Percentiles rank a stretch among this genome's conserved stretches.
These are phyloP conservation scores for Anacardium occidentale DNA, from an alignment of 345 rosid genomes.

Conservation along the genomic window DNA sequence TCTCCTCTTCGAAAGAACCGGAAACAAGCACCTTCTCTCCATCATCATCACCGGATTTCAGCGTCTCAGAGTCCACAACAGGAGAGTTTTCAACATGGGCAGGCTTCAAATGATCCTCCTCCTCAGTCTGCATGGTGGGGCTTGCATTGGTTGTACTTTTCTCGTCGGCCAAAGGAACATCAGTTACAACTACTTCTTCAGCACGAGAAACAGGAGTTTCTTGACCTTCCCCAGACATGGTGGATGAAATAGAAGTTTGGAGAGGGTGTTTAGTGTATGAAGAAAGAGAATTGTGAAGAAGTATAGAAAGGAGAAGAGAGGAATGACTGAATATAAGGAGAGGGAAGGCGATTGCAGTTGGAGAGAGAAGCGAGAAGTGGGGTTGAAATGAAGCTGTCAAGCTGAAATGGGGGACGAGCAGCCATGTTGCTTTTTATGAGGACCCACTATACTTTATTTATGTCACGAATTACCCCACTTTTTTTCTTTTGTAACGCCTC, in stretches of 20 bases:
- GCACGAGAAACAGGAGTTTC: not conserved
- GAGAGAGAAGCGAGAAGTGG: not conserved
- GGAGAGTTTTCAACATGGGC: slow-evolving; percentile 13
- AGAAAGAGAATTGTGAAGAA: not conserved
- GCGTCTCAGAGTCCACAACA: not conserved
- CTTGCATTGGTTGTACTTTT: not conserved
- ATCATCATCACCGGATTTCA: slow-evolving; percentile 9
- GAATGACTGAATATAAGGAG: not conserved
- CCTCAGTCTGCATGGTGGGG: not conserved
- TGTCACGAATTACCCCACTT: not conserved
- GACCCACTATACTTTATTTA: slow-evolving; percentile 1
- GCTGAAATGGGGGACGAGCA: no score
- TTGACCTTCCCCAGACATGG: slow-evolving; percentile 12
- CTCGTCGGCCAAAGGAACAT: not conserved
- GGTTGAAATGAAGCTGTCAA: not conserved
- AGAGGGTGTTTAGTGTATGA: not conserved
- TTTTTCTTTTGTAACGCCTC: slow-evolving; percentile 2
- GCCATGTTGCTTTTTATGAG: not conserved
- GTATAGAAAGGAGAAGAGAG: not conserved
- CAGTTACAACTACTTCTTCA: slow-evolving; percentile 5
- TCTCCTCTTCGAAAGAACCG: slow-evolving; percentile 31
- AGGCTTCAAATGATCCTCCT: not conserved
- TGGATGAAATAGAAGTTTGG: not conserved
- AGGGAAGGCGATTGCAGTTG: not conserved
- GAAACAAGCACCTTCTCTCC: slow-evolving; percentile 18